phyloP scores from a whole-genome alignment of 108 stramenopile species.

The Discostella pseudostelligera region DNA sequence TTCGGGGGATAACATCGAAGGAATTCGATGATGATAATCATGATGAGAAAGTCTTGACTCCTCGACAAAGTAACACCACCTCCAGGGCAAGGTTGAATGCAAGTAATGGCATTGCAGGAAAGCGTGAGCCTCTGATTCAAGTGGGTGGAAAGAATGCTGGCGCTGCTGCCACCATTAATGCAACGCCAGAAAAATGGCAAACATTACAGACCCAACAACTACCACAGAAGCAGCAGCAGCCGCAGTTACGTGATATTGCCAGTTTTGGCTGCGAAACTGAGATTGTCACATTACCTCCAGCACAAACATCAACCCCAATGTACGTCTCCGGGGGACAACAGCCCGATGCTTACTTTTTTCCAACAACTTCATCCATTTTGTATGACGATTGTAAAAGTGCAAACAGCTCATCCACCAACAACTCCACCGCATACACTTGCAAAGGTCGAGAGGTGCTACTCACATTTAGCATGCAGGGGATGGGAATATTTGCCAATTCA shows the following conservation, averaged over 20 bases:
- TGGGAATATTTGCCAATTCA: conserved; percentile 69
- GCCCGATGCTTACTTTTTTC: too few species aligned
- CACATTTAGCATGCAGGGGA: conserved; percentile 75
- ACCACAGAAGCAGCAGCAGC: too few species aligned
- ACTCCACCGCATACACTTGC: neutral
- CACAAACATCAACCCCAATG: neutral
- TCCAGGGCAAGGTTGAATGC: neutral
- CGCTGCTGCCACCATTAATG: too few species aligned
- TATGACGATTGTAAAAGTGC: neutral
- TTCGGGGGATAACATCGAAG: neutral
- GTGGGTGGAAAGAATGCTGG: neutral
- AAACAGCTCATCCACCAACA: conserved; percentile 15
- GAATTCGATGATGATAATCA: neutral
- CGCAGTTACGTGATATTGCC: too few species aligned
- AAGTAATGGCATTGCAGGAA: neutral
- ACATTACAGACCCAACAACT: too few species aligned
- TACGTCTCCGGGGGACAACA: too few species aligned
- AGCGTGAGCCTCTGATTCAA: neutral
- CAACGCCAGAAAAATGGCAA: too few species aligned
- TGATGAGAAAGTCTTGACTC: neutral
- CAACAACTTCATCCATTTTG: too few species aligned
- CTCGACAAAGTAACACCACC: neutral
- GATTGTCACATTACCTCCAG: neutral
- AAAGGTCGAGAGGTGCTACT: conserved; percentile 62
- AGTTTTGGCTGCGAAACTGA: too few species aligned